Evolutionary conservation across 2,329 filamentous ascomycete species (phyloP).

Genomic region (Colletotrichum tropicale): DNA sequence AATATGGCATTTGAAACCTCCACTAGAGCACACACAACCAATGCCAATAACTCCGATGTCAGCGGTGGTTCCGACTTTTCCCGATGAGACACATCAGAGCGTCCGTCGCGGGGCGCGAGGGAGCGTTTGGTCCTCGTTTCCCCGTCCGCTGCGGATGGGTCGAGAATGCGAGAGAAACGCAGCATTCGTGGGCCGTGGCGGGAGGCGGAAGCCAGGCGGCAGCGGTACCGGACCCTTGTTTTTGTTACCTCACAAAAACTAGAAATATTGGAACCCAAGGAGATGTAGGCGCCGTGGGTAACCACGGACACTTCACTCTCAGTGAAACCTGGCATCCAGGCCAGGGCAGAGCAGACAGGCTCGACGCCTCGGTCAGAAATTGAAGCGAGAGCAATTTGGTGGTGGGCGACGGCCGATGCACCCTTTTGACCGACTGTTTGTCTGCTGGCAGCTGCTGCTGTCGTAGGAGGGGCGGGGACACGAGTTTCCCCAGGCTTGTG

Average conservation of each 20-base stretch:
- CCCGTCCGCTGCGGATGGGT: neutral
- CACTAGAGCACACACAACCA: slow-evolving; percentile 8
- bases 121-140: neutral
- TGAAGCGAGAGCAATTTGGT: neutral
- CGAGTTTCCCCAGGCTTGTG: neutral
- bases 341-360: neutral
- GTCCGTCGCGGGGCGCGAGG: neutral
- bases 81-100: slow-evolving; percentile 13
- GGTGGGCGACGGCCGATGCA: neutral
- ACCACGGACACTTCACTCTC: neutral
- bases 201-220: neutral
- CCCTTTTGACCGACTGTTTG: neutral
- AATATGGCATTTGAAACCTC: slow-evolving; percentile 19
- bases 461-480: neutral
- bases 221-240: neutral
- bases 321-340: slow-evolving; percentile 1
- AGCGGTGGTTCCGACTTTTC: slow-evolving; percentile 15
- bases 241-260: slow-evolving; percentile 32
- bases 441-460: neutral
- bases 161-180: neutral
- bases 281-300: neutral
- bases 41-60: slow-evolving; percentile 12
- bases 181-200: neutral
- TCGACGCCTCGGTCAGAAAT: neutral
- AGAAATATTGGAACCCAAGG: slow-evolving; percentile 2